These are phyloP conservation scores for Cucurbita maxima DNA, from an alignment of 306 rosid species.

Conservation along the genomic window DNA sequence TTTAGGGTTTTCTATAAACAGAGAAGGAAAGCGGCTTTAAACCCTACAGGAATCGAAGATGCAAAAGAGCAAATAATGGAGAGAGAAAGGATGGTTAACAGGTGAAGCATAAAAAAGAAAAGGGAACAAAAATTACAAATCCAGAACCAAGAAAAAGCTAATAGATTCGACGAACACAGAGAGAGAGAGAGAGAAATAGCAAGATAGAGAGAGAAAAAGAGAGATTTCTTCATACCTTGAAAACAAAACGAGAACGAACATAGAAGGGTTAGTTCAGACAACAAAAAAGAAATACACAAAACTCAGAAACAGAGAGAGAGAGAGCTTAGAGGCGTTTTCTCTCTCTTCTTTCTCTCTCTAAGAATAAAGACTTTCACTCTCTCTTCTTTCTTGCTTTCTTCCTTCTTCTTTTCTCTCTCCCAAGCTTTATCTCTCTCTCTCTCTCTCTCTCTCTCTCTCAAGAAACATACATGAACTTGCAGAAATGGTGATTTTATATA, in stretches of 20 bases:
- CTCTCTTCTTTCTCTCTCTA: slow-evolving; percentile 23
- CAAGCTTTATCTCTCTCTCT: slow-evolving; percentile 25
- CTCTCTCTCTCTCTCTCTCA: slow-evolving; percentile 27
- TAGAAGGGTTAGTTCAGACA: slow-evolving; percentile 20
- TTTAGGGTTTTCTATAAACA: slow-evolving; percentile 9
- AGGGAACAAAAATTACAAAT: slow-evolving; percentile 13
- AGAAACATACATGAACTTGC: slow-evolving; percentile 33
- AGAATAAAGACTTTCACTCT: slow-evolving; percentile 23
- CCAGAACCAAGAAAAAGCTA: slow-evolving; percentile 24
- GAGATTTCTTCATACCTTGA: slow-evolving; percentile 47
- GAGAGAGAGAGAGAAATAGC: neutral
- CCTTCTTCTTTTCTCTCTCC: slow-evolving; percentile 18
- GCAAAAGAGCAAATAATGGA: neutral
- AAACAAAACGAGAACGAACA: slow-evolving; percentile 27
- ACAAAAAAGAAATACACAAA: slow-evolving; percentile 15
- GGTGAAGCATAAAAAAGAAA: slow-evolving; percentile 11
- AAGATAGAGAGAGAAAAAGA: slow-evolving; percentile 3
- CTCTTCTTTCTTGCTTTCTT: slow-evolving; percentile 2
- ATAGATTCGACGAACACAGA: slow-evolving; percentile 43
- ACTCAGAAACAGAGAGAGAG: slow-evolving; percentile 24
- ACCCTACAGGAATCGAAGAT: slow-evolving; percentile 31
- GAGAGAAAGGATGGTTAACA: slow-evolving; percentile 6
- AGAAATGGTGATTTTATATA: slow-evolving; percentile 54
- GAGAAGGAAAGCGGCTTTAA: slow-evolving; percentile 53
- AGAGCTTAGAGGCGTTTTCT: slow-evolving; percentile 31